phyloP scores from a whole-genome alignment of 257 asterid species.

The Dorcoceras hygrometricum region DNA sequence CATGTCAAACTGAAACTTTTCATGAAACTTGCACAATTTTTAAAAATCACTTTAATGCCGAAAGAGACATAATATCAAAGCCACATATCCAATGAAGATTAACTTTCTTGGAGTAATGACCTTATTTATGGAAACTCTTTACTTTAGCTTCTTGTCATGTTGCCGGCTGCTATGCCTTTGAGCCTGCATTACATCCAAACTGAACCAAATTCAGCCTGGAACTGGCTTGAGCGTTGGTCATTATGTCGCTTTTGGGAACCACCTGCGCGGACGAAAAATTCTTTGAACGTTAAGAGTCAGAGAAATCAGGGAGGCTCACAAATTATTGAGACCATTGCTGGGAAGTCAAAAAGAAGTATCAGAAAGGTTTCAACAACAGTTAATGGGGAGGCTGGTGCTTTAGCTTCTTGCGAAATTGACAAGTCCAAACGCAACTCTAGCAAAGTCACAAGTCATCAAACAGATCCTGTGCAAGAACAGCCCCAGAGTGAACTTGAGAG shows the following conservation, averaged over 20 bases:
- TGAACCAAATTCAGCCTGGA: slow-evolving; percentile 78
- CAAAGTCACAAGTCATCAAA: slow-evolving; percentile 43
- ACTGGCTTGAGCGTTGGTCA: slow-evolving; percentile 96
- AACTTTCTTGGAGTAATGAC: neutral
- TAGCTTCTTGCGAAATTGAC: slow-evolving; percentile 49
- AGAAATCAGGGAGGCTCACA: slow-evolving; percentile 44
- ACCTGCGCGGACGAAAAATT: slow-evolving; percentile 42
- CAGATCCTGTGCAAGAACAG: slow-evolving; percentile 58
- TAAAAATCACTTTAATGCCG: no score
- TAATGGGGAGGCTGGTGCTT: slow-evolving; percentile 47
- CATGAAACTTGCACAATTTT: neutral
- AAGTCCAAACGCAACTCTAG: slow-evolving; percentile 55
- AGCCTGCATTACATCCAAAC: slow-evolving; percentile 69
- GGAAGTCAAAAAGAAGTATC: slow-evolving; percentile 59
- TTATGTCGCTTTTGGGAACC: slow-evolving; percentile 68
- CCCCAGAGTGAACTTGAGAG: slow-evolving; percentile 70
- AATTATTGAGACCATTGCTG: slow-evolving; percentile 44
- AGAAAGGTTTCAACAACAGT: slow-evolving; percentile 50
- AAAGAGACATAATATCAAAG: neutral
- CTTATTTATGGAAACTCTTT: slow-evolving; percentile 18
- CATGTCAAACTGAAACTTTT: neutral
- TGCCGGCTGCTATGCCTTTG: slow-evolving; percentile 81
- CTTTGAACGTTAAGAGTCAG: slow-evolving; percentile 43
- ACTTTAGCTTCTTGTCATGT: slow-evolving; percentile 58
- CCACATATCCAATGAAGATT: neutral